Base-by-base conservation (phyloP, 495 filamentous ascomycete genomes). In the Sporormia fimetaria region DNA sequence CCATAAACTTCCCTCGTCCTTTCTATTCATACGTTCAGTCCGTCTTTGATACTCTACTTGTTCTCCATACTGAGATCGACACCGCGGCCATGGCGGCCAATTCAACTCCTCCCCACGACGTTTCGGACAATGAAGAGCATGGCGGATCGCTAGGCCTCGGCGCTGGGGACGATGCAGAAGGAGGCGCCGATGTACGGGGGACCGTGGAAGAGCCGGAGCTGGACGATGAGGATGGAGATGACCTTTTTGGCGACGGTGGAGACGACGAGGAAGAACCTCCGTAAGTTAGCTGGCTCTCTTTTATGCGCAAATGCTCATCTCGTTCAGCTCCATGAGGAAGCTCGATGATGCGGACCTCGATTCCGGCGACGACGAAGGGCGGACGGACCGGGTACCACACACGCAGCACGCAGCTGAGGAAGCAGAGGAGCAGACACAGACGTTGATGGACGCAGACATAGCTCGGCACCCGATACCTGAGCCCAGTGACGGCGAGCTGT, bases 261-360 rank as follows among this genome's bases (percentile, higher is more conserved):
- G 33, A 67, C 64, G 16, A 67, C 58, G 36, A 47, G 14, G 47
- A 60, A 48, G 55, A 67, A 59, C 67, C 54, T 38, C 34, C 18
- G 55, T 57, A 31, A 49, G 57, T 35, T 37, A 40, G 31, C 20
- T 21, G 38, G 26, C 37, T 36, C 33, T 56, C 46, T 0, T 44
- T 58, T 31, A 24, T 49, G 15, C 57, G 55, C 33, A 62, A 62
- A 41, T 52, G 45, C 43, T 57, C 33, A 46, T 10, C 27, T 26
- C 23, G 21, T 48, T 62, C 53, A 60, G 54, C 37, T 56, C 51
- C n/a, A 53, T 61, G 44, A 75, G 74, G 37, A 67, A 66, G 40
- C 62, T 84, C 11, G 72, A 80, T 41, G 84, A 93, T 55, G 70
- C 75, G 31, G 83, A 86, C 18, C 63, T 92, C 1, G 82, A 79